Percentiles rank a stretch among this genome's conserved stretches.
These are phyloP conservation scores for Psilocybe subaeruginosa DNA, from an alignment of 768 basidiomycete genomes.

Conservation along the genomic window DNA sequence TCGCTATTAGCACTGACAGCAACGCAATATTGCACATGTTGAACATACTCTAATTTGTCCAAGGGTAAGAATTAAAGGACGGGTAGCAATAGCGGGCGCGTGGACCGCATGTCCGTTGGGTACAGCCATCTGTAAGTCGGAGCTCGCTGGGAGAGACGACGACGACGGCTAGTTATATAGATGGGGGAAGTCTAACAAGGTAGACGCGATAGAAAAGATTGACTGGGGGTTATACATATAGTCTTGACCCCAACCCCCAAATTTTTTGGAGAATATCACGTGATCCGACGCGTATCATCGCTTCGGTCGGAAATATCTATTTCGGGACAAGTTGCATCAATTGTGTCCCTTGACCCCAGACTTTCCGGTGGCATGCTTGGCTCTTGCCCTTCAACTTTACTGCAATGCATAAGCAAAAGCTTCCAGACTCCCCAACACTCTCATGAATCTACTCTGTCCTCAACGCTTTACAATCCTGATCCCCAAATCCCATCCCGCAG, in stretches of 20 bases:
- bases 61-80: conserved; percentile 50
- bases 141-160: conserved; percentile 26
- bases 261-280: conserved; percentile 38
- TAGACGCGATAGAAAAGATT: conserved; percentile 25
- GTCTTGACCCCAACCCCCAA: conserved; percentile 50
- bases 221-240: conserved; percentile 35
- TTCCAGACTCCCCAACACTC: background rate
- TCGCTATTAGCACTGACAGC: conserved; percentile 9
- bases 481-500: background rate
- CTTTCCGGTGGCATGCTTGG: background rate
- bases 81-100: conserved; percentile 42
- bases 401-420: background rate
- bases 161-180: conserved; percentile 22
- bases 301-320: conserved; percentile 5
- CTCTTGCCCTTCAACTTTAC: background rate
- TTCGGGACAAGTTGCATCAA: conserved; percentile 2
- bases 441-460: background rate
- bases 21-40: conserved; percentile 12
- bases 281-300: conserved; percentile 30
- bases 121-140: conserved; percentile 38
- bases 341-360: background rate
- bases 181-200: conserved; percentile 26
- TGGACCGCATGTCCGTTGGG: conserved; percentile 39
- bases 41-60: conserved; percentile 56
- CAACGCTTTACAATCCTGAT: background rate